These are phyloP conservation scores for Penicillium desertorum DNA, from an alignment of 495 filamentous ascomycete genomes.

Conservation along the genomic window DNA sequence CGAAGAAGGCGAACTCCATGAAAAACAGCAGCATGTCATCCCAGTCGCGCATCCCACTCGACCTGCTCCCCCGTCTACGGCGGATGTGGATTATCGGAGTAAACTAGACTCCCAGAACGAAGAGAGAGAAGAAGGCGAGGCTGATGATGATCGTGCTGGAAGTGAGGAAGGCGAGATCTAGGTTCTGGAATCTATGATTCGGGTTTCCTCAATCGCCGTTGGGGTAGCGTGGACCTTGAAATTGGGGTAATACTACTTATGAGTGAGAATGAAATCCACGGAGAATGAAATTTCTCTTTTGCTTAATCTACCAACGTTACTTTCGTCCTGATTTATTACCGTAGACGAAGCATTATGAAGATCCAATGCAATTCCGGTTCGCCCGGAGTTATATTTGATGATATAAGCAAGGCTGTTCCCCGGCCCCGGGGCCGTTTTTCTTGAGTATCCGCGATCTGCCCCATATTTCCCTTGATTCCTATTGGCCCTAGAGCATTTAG, in stretches of 20 bases:
- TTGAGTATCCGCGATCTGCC: too few species aligned
- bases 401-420: too few species aligned
- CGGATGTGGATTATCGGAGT: neutral
- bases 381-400: too few species aligned
- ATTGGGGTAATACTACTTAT: neutral
- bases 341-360: neutral
- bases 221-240: neutral
- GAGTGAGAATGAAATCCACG: neutral
- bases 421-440: too few species aligned
- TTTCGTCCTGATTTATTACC: neutral
- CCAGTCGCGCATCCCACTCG: neutral
- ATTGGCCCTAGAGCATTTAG: too few species aligned
- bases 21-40: neutral
- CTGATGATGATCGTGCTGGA: conserved; percentile 33
- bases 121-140: conserved; percentile 10
- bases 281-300: neutral
- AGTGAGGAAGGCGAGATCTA: conserved; percentile 50
- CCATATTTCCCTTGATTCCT: too few species aligned
- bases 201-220: neutral
- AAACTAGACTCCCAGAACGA: neutral
- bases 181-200: neutral
- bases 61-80: neutral
- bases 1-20: conserved; percentile 27
- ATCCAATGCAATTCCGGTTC: neutral
- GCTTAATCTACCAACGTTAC: neutral